A percentile compares a stretch with the other conserved stretches of the same genome.
Evolutionary conservation across 1,284 basidiomycete species (phyloP).

Genomic region (Cryptococcus amylolentus): DNA sequence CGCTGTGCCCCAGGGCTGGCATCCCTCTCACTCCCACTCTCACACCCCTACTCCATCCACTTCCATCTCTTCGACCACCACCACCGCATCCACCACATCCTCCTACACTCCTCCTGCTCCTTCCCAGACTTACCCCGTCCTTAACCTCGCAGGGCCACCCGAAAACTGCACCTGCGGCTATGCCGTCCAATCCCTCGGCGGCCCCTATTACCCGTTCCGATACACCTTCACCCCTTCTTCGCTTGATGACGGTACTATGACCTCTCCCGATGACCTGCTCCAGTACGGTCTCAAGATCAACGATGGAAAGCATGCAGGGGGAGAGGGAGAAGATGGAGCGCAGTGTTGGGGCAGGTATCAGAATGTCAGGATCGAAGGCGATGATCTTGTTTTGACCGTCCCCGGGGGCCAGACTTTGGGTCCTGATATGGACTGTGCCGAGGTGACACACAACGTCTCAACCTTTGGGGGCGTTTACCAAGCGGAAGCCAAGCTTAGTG

Average conservation of each 20-base stretch:
- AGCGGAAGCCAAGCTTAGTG: conserved; percentile 5
- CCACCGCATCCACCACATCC: background rate
- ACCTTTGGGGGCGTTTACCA: conserved; percentile 7
- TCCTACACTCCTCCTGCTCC: background rate
- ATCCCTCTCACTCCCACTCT: background rate
- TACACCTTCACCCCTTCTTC: conserved; percentile 4
- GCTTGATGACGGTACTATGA: background rate
- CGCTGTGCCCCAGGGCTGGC: conserved; percentile 1
- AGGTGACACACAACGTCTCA: background rate
- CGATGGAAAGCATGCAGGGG: conserved; percentile 3
- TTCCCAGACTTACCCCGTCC: no score
- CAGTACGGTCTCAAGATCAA: background rate
- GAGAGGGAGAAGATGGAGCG: background rate
- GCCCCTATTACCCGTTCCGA: conserved; percentile 16
- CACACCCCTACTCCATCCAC: background rate
- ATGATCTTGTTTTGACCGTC: conserved; percentile 4
- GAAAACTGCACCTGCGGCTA: conserved; percentile 17
- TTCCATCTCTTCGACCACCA: background rate
- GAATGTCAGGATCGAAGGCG: conserved; percentile 2
- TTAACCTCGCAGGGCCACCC: background rate
- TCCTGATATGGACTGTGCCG: conserved; percentile 4
- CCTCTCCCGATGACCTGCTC: background rate
- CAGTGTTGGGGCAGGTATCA: background rate
- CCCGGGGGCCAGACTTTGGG: conserved; percentile 9
- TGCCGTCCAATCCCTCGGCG: conserved; percentile 7